A percentile compares a stretch with the other conserved stretches of the same genome.
Conservation (phyloP, 2,329 filamentous ascomycete species). For the Penicillium olsonii region DNA sequence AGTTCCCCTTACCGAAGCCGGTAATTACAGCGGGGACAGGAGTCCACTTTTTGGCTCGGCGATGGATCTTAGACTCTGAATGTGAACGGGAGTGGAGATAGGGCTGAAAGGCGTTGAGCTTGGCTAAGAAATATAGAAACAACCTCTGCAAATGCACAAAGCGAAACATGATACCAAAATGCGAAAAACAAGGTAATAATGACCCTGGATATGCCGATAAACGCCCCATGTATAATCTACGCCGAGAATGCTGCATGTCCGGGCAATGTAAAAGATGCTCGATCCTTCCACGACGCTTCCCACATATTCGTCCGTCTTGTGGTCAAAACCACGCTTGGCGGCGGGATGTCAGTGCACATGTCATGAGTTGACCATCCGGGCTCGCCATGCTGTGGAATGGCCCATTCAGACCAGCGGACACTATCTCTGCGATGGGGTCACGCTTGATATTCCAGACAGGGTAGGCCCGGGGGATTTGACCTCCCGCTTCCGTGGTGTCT, state of each 20-base stretch:
- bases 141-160: too few species aligned
- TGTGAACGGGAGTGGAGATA: not conserved
- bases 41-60: constrained; percentile 6
- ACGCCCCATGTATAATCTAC: constrained; percentile 2
- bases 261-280: not conserved
- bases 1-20: too few species aligned
- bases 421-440: too few species aligned
- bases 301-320: not conserved
- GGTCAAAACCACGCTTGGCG: too few species aligned
- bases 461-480: too few species aligned
- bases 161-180: not conserved
- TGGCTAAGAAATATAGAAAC: not conserved
- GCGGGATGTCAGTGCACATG: too few species aligned
- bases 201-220: not conserved
- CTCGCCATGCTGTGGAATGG: too few species aligned
- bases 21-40: not conserved
- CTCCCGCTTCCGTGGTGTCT: not conserved
- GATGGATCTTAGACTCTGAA: not conserved
- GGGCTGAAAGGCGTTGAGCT: not conserved
- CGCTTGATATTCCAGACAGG: too few species aligned
- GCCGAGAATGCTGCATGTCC: constrained; percentile 9
- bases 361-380: too few species aligned
- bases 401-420: too few species aligned
- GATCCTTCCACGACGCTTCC: not conserved
- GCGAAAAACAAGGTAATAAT: not conserved